Evolutionary conservation across 148 eudicot genomes (phyloP), one percentile per base, ranked within the genome.

Genomic region (Amaranthus cruentus): DNA sequence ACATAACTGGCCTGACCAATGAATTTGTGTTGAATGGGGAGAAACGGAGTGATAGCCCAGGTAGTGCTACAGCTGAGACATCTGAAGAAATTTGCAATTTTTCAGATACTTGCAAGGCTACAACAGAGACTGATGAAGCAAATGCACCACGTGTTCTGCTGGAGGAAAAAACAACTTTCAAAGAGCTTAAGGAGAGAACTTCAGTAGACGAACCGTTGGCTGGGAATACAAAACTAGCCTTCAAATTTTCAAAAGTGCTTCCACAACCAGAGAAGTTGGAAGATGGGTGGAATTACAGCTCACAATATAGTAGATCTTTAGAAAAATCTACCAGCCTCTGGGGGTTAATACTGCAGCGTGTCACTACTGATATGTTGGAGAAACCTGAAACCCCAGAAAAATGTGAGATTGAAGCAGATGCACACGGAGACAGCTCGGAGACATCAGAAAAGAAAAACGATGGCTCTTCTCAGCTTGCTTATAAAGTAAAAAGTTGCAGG

Each of bases 311-410:
- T 64, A 47, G n/a, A 47, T 70, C 75, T 49, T 63, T 61, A 71
- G 84, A 79, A 74, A 86, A 85, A 15, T 68, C 75, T 56, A 74
- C 86, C 72, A 83, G 78, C 55, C 87, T 92, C 77, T 92, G 97
- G 97, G 84, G 87, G 73, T 85, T 87, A 74, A 79, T 90, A 66
- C 89, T 84, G 77, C 96, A 85, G 79, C 93, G 90, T 66, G 88
- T 87, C 61, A 87, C 79, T 47, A 83, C 93, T 68, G 87, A 78
- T 18, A 73, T 87, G 68, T 80, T 78, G 63, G 87, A 78, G 11
- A 83, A 86, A 81, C 68, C 6, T 60, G 84, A 75, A 61, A 51
- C 70, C 49, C 71, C 63, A 55, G n/a, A 9, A 61, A n/a, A 69
- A 53, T 54, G 50, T 51, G 78, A 69, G 9, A 21, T 55, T 28